phyloP scores from a whole-genome alignment of 1,139 yeast genomes.

The Scheffersomyces stambukii region DNA sequence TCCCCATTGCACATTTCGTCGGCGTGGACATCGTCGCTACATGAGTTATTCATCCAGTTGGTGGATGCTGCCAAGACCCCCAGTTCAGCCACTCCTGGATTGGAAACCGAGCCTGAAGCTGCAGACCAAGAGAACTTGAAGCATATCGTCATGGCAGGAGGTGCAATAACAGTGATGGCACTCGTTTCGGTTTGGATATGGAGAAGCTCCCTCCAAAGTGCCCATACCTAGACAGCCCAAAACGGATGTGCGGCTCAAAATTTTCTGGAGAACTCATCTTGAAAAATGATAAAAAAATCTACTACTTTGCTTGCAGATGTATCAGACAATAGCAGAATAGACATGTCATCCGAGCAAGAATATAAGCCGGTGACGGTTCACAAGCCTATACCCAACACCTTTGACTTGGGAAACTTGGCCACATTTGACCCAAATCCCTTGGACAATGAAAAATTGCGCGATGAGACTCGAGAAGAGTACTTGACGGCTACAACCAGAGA shows the following conservation, averaged over 20 bases:
- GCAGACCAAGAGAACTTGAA: conserved; percentile 43
- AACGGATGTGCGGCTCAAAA: background rate
- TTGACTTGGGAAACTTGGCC: conserved; percentile 82
- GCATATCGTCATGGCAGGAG: conserved; percentile 54
- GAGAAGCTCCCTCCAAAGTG: conserved; percentile 30
- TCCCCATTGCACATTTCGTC: conserved; percentile 87
- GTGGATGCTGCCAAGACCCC: conserved; percentile 89
- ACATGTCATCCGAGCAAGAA: conserved; percentile 25
- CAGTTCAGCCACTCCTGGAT: conserved; percentile 71
- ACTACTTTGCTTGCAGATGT: too few relatives aligned
- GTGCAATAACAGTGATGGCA: conserved; percentile 63
- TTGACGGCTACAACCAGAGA: conserved; percentile 77
- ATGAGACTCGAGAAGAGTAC: conserved; percentile 57
- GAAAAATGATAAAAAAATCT: conserved; percentile 2
- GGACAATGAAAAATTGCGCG: conserved; percentile 51
- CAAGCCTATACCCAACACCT: conserved; percentile 80
- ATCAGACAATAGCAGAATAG: conserved; percentile 1
- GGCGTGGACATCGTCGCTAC: conserved; percentile 81
- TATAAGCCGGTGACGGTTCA: conserved; percentile 78
- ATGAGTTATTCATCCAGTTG: conserved; percentile 79
- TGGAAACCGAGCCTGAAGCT: conserved; percentile 63
- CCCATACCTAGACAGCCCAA: background rate
- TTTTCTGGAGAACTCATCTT: conserved; percentile 7
- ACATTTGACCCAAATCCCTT: conserved; percentile 85
- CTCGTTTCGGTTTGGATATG: conserved; percentile 59